A percentile compares a stretch with the other conserved stretches of the same genome.
Evolutionary conservation across 148 eudicot genomes (phyloP).

Genomic region (Oxyria digyna): DNA sequence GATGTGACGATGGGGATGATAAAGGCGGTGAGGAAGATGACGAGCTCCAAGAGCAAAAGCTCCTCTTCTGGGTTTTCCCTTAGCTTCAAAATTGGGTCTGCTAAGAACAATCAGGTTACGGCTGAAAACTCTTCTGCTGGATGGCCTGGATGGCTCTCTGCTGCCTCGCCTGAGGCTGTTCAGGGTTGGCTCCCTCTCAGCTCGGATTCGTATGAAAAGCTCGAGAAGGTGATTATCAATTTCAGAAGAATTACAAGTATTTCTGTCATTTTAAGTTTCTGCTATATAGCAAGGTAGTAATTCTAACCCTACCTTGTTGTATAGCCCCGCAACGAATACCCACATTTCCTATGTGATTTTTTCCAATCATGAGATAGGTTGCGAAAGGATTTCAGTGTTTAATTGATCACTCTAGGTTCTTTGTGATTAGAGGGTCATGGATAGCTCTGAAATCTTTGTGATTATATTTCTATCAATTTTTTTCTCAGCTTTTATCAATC

Average conservation of each 20-base stretch:
- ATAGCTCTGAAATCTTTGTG: too few relatives aligned
- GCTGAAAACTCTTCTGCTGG: conserved; percentile 55
- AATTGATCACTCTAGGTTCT: too few relatives aligned
- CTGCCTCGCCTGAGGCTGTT: conserved; percentile 60
- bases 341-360: background rate
- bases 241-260: too few relatives aligned
- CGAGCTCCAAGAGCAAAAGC: conserved; percentile 21
- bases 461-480: too few relatives aligned
- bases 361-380: too few relatives aligned
- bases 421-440: too few relatives aligned
- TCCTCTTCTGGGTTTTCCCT: conserved; percentile 23
- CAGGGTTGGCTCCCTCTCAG: conserved; percentile 63
- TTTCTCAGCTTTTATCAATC: too few relatives aligned
- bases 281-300: too few relatives aligned
- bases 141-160: conserved; percentile 64
- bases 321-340: too few relatives aligned
- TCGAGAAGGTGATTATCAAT: conserved; percentile 40
- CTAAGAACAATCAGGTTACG: conserved; percentile 27
- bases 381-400: too few relatives aligned
- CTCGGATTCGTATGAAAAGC: conserved; percentile 47
- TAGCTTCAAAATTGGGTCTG: conserved; percentile 39
- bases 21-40: conserved; percentile 13
- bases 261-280: too few relatives aligned
- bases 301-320: too few relatives aligned
- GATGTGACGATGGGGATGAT: conserved; percentile 2